Evolutionary conservation across 2,329 filamentous ascomycete species (phyloP), one percentile per base, ranked within the genome.

Genomic region (Thielaviopsis punctulata): DNA sequence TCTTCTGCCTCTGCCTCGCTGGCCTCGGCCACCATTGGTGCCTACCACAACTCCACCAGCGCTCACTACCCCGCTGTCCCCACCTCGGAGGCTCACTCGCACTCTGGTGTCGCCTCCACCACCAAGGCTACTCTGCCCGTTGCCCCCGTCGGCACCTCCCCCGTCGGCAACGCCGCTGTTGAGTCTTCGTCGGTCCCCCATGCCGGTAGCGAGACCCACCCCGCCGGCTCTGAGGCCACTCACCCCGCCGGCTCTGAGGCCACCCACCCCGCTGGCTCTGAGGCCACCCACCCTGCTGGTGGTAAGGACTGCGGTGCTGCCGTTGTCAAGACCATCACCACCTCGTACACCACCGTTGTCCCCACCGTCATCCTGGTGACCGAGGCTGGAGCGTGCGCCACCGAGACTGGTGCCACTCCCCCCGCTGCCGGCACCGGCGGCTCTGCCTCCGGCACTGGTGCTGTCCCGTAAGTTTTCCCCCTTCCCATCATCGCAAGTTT

Each of bases 301-400:
- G 61, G 4, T 33, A 44, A 45, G 9, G 55, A 55, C 54, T 64
- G 63, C 60, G 63, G 56, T 60, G 63, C 66, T 47, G 62, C 61
- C 62, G 59, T 59, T 64, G 68, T 75, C 63, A 67, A 67, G 62
- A 70, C 72, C 61, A 70, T 75, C 67, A 73, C 72, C 63, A 76
- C 73, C 68, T 70, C 65, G 58, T 68, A 73, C 68, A 75, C 73
- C 65, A 76, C 73, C 56, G 72, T 75, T 60, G 62, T 75, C 63
- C 73, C 72, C 60, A 70, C 69, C 45, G 71, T 75, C 60, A 73
- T 70, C 62, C 61, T 71, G 56, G 64, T 66, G 59, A 68, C 65
- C 58, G 62, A 68, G 57, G 50, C 60, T 39, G 59, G 69, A 45
- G 65, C 70, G 51, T 72, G 70, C 66, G 58, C 66, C 56, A 56